Conservation (phyloP, 768 basidiomycete genomes). For the Leucocoprinus sp. region DNA sequence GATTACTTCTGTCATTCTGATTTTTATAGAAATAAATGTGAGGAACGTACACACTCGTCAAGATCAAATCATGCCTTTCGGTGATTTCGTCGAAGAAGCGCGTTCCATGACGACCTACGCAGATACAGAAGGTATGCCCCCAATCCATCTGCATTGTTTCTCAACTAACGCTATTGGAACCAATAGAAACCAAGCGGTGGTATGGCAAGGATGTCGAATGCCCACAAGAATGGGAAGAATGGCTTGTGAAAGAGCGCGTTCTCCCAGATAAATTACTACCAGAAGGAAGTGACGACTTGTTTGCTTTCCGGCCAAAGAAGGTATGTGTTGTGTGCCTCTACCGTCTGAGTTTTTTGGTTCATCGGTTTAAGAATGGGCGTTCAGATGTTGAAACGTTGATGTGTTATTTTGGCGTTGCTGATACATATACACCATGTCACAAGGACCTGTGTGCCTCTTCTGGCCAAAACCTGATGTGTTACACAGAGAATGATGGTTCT, state of each 20-base stretch:
- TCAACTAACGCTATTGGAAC: not conserved
- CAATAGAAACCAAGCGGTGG: conserved; percentile 48
- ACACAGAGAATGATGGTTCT: conserved; percentile 61
- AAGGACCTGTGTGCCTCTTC: conserved; percentile 81
- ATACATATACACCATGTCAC: conserved; percentile 79
- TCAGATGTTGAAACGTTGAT: conserved; percentile 64
- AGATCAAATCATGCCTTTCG: conserved; percentile 44
- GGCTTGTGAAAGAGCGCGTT: conserved; percentile 38
- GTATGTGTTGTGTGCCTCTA: conserved; percentile 27
- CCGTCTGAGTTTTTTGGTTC: not conserved
- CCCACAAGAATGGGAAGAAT: conserved; percentile 55
- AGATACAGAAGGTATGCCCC: conserved; percentile 28
- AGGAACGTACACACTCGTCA: conserved; percentile 54
- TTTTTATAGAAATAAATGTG: conserved; percentile 40
- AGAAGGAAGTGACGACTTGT: conserved; percentile 45
- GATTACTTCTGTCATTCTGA: not conserved
- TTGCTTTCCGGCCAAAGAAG: conserved; percentile 44
- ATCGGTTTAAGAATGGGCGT: conserved; percentile 1
- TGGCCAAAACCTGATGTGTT: conserved; percentile 84
- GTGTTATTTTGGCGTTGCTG: conserved; percentile 78
- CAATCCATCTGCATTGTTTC: not conserved
- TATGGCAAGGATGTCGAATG: conserved; percentile 78
- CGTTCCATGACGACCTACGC: conserved; percentile 28
- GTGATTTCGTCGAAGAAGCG: conserved; percentile 43
- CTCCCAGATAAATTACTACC: conserved; percentile 50